Conservation (phyloP, 2,329 filamentous ascomycete genomes). For the Clarireedia monteithiana region DNA sequence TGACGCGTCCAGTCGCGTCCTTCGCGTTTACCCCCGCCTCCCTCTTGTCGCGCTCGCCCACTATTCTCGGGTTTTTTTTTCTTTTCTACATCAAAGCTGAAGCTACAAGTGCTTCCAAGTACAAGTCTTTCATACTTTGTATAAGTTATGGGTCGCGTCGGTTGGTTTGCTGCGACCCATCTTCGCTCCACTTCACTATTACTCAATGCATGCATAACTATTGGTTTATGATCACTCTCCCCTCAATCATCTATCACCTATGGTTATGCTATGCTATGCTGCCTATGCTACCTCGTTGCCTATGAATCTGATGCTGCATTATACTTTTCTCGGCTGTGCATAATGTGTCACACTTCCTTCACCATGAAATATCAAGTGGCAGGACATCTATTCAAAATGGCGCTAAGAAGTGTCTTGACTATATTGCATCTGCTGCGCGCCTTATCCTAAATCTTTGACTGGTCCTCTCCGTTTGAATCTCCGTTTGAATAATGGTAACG, state of each 20-base stretch:
- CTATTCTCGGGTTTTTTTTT: too few relatives aligned
- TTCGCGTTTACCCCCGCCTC: too few relatives aligned
- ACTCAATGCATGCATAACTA: background rate
- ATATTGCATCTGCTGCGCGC: background rate
- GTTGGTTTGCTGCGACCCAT: background rate
- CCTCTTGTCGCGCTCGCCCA: too few relatives aligned
- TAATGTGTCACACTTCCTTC: slow-evolving; percentile 1
- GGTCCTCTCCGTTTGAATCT: background rate
- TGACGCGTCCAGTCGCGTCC: too few relatives aligned
- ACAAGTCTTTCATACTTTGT: background rate
- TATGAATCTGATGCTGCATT: background rate
- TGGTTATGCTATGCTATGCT: background rate
- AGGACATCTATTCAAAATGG: background rate
- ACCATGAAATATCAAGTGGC: background rate
- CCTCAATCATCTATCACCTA: background rate
- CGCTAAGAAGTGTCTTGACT: background rate
- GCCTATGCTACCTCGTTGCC: background rate
- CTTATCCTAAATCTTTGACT: background rate
- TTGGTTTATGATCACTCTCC: background rate
- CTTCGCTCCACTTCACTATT: background rate
- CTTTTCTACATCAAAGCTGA: too few relatives aligned
- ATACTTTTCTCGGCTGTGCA: background rate
- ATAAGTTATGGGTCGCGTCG: background rate
- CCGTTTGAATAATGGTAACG: background rate
- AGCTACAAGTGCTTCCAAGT: too few relatives aligned